Conservation (phyloP, 176 grass and related monocot species). For the Cenchrus fungigraminus region DNA sequence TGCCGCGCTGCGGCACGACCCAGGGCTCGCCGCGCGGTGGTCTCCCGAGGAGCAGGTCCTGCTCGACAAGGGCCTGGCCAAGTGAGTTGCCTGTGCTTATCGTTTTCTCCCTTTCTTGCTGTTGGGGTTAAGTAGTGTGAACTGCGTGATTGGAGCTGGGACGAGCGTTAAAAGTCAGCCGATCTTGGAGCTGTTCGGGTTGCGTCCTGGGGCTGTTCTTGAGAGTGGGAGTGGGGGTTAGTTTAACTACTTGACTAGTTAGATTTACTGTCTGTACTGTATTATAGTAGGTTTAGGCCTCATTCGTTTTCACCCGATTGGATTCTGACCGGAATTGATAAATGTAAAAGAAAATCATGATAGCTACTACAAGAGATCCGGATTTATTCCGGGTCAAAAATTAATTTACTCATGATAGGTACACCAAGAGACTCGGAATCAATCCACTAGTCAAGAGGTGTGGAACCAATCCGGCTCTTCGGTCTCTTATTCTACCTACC, state of each 20-base stretch:
- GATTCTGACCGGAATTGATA: too few relatives aligned
- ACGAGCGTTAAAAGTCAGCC: background rate
- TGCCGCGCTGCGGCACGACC: constrained; percentile 47
- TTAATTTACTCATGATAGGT: too few relatives aligned
- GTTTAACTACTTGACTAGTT: constrained; percentile 2
- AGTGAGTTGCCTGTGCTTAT: constrained; percentile 15
- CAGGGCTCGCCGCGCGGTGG: constrained; percentile 48
- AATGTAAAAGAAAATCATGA: too few relatives aligned
- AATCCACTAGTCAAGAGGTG: too few relatives aligned
- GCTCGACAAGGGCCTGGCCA: constrained; percentile 32
- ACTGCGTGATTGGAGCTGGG: background rate
- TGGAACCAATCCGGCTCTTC: too few relatives aligned
- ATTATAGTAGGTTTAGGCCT: background rate
- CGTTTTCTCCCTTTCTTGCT: background rate
- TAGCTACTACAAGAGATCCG: too few relatives aligned
- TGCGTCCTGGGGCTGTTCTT: constrained; percentile 5
- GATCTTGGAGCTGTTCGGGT: background rate
- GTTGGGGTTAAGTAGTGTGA: background rate
- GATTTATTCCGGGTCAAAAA: too few relatives aligned
- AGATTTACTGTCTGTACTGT: background rate
- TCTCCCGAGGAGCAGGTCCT: constrained; percentile 45
- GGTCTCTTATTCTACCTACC: too few relatives aligned
- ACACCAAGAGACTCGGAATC: too few relatives aligned
- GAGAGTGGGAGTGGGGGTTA: background rate
- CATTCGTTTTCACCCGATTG: too few relatives aligned